phyloP scores from a whole-genome alignment of 306 rosid genomes.

The Casuarina cunninghamiana region DNA sequence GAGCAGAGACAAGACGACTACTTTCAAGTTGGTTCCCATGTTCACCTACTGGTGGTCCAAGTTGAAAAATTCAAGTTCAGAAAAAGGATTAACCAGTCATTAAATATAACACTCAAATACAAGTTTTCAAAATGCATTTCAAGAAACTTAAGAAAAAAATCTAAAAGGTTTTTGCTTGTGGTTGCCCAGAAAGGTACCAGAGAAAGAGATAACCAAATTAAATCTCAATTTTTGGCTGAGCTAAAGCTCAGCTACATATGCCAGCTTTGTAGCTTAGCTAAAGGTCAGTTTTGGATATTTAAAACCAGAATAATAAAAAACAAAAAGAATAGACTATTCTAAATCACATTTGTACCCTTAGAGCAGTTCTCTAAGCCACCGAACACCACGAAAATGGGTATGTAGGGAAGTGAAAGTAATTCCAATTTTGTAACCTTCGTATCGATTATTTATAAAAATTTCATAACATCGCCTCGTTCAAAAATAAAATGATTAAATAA shows the following conservation, averaged over 20 bases:
- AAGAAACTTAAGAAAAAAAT: background rate
- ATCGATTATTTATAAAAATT: background rate
- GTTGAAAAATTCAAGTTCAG: constrained; percentile 10
- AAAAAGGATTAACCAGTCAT: background rate
- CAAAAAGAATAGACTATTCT: background rate
- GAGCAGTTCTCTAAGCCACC: background rate
- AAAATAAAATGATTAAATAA: no score
- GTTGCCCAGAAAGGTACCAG: background rate
- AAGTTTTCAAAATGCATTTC: background rate
- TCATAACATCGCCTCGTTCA: background rate
- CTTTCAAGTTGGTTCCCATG: constrained; percentile 51
- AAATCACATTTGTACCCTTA: background rate
- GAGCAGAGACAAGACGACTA: constrained; percentile 41
- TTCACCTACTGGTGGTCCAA: constrained; percentile 42
- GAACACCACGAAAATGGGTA: background rate
- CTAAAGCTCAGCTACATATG: background rate
- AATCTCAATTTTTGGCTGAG: background rate
- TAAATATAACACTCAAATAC: background rate
- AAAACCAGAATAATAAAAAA: background rate
- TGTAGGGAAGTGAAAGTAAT: background rate
- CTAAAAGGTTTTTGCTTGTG: background rate
- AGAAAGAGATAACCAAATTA: background rate
- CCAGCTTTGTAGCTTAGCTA: background rate
- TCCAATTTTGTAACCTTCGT: background rate
- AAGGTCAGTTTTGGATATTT: background rate